A percentile compares a stretch with the other conserved stretches of the same genome.
Conservation (phyloP, 116 monocot species). For the Papilionanthe hybrid region DNA sequence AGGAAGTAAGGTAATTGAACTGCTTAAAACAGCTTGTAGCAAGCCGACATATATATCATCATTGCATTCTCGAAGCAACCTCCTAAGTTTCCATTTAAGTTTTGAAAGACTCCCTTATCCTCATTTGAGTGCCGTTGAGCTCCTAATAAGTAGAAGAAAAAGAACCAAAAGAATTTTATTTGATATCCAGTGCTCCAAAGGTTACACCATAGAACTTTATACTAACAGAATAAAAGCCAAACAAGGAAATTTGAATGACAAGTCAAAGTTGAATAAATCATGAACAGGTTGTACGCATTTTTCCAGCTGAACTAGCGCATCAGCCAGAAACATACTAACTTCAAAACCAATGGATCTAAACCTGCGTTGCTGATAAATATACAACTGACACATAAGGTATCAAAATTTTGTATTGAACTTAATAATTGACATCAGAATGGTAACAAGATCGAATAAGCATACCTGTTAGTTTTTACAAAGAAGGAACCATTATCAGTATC, state of each 20-base stretch:
- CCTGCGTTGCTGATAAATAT: no score
- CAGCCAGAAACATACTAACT: neutral
- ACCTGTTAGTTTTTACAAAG: conserved; percentile 94
- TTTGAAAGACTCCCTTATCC: no score
- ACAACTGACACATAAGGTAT: no score
- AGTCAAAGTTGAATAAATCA: neutral
- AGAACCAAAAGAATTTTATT: neutral
- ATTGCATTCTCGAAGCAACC: no score
- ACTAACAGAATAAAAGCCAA: neutral
- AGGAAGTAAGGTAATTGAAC: no score
- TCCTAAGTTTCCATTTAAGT: no score
- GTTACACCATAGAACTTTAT: neutral
- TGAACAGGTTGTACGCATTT: neutral
- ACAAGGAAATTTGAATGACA: neutral
- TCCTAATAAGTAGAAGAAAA: no score
- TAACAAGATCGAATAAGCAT: neutral
- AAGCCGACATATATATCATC: no score
- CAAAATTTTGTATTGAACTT: neutral
- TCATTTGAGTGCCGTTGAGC: no score
- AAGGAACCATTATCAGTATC: conserved; percentile 78
- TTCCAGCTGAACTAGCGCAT: neutral
- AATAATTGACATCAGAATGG: neutral
- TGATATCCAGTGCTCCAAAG: neutral
- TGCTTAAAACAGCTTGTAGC: no score
- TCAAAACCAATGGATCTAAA: neutral